Base-by-base conservation (phyloP, 345 rosid genomes). In the Eucalyptus leucophloia region DNA sequence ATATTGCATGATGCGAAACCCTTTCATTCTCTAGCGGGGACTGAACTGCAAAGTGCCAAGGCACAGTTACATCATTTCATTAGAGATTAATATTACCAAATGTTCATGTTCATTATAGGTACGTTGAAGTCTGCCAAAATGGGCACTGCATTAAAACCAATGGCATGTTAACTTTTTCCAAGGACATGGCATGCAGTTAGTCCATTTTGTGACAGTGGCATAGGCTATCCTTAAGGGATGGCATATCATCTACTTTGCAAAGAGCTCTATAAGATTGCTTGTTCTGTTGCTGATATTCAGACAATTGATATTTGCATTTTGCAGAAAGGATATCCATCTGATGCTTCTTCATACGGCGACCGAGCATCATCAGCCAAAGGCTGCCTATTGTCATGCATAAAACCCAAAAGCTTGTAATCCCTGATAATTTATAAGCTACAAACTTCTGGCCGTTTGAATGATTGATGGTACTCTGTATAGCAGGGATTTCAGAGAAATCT, bases 311-410 rank as follows among this genome's bases (percentile, higher is more conserved):
- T 54, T 88, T 90, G 53, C 49, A 90, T 93, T 91, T 87, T 93
- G 96, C 98, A 98, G 99, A 96, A 94, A 93, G 99, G 98, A 86
- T 93, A 96, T 92, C 96, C 99, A 86, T 90, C 92, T 88, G 99
- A 96, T 92, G 89, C 97, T 92, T 96, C 98, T 81, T 92, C 95
- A 45, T 96, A 95, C 87, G 91, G 94, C 90, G 99, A 97, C 93
- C 99, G 58, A 95, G 98, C 93, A 89, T 91, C 90, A 94, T 97
- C 91, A 94, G 96, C 91, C 96, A 97, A 93, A 97, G 95, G 94
- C 98, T 97, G 89, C 99, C 98, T 21, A 94, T 96, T 89, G 87
- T 96, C 92, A 94, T 93, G 95, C 94, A 93, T 67, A 93, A 90
- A 91, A 95, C 95, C 87, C 96, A 96, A 90, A 97, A 95, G 94